A percentile compares a stretch with the other conserved stretches of the same genome.
Conservation (phyloP, 176 grass and related monocot species). For the Olyra latifolia region DNA sequence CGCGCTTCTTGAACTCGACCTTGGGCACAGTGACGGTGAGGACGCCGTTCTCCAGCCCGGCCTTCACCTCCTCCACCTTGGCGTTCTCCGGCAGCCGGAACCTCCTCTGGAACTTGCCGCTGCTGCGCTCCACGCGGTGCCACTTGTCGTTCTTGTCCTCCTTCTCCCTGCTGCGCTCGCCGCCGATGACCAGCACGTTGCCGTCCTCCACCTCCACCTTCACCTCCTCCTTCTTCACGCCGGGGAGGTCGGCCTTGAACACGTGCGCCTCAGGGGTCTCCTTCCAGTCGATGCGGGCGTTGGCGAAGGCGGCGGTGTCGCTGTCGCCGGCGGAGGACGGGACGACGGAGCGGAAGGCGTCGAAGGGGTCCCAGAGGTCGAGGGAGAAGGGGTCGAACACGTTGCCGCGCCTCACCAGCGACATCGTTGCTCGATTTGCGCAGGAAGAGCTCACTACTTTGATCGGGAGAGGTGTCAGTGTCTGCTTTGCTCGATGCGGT, state of each 20-base stretch:
- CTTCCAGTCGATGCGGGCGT: conserved; percentile 38
- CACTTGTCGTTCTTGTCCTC: conserved; percentile 48
- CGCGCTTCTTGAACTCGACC: background rate
- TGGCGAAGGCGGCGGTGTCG: conserved; percentile 17
- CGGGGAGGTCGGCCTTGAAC: conserved; percentile 46
- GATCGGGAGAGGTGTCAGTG: background rate
- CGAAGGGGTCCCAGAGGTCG: conserved; percentile 42
- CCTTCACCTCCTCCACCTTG: conserved; percentile 41
- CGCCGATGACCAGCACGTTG: conserved; percentile 45
- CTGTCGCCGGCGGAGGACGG: background rate
- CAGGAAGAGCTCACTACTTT: background rate
- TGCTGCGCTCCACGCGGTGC: conserved; percentile 46
- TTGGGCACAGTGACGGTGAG: conserved; percentile 47
- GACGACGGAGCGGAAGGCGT: conserved; percentile 30
- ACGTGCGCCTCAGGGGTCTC: conserved; percentile 35
- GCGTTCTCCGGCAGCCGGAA: conserved; percentile 40
- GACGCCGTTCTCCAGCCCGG: conserved; percentile 32
- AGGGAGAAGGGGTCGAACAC: conserved; percentile 42
- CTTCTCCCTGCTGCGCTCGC: conserved; percentile 31
- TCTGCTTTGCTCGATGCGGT: background rate
- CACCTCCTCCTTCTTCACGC: conserved; percentile 41
- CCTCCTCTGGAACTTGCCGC: conserved; percentile 20
- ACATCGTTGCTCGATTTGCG: background rate
- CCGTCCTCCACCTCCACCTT: conserved; percentile 49
- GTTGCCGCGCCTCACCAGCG: conserved; percentile 43